Evolutionary conservation across 2,329 filamentous ascomycete species (phyloP).

Genomic region (Pestalotiopsis sp.): DNA sequence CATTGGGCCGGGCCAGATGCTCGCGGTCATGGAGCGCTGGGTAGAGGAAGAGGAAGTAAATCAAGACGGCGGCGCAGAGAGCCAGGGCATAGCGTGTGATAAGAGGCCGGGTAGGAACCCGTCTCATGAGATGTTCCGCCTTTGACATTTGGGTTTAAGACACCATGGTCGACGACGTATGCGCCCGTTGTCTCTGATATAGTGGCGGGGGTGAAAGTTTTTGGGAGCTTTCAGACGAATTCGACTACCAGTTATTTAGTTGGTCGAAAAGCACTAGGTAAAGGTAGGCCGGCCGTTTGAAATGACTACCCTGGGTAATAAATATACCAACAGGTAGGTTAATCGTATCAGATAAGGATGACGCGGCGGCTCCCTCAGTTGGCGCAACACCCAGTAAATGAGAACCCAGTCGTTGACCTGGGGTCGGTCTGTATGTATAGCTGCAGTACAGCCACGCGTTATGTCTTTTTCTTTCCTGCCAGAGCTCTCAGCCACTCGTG

Average conservation of each 20-base stretch:
- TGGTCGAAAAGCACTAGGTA: background rate
- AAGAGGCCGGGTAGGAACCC: constrained; percentile 23
- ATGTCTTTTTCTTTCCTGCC: background rate
- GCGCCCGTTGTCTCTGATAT: background rate
- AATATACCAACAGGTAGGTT: background rate
- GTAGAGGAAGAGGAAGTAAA: constrained; percentile 28
- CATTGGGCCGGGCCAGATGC: background rate
- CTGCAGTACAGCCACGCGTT: background rate
- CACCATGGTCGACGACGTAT: background rate
- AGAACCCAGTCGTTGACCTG: background rate
- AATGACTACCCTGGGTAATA: too few relatives aligned
- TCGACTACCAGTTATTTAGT: background rate
- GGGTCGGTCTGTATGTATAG: too few relatives aligned
- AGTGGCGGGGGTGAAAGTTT: background rate
- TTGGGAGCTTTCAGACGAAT: background rate
- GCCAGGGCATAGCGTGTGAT: constrained; percentile 30
- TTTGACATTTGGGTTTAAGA: background rate
- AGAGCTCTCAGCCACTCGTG: too few relatives aligned
- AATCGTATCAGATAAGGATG: background rate
- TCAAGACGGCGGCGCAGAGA: constrained; percentile 30
- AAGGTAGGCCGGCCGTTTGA: too few relatives aligned
- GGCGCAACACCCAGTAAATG: background rate
- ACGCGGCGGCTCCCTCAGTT: background rate
- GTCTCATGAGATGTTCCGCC: constrained; percentile 13
- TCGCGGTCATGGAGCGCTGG: background rate